Base-by-base conservation (phyloP, 148 eudicot genomes). In the Fallopia convolvulus region DNA sequence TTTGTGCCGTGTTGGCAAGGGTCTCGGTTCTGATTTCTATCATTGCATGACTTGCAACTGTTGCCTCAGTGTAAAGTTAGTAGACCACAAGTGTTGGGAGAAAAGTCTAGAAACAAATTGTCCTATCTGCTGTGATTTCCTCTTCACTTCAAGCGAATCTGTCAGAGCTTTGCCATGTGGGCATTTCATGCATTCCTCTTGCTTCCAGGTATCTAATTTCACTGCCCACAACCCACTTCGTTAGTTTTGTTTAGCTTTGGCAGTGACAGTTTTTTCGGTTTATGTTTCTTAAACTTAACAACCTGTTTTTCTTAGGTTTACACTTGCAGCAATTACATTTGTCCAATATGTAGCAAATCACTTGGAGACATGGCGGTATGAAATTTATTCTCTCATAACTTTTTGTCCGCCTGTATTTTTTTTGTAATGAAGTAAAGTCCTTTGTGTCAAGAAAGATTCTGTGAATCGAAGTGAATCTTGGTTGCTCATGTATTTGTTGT, bases 281-380 rank as follows among this genome's bases (percentile, higher is more conserved):
- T 47, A n/a, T n/a, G 32, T 14, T 9, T 30, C 26, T 41, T 5
- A 52, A 17, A 50, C 15, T 5, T 77, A 58, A 63, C 68, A 21
- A 23, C 70, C 70, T 79, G 52, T 13, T 78, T 70, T 53, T 46
- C 60, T 72, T 85, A 89, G 92, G 92, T 93, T 23, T 93, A 93
- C 85, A 86, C 98, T 48, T 87, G 97, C 84, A 93, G 92, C 78
- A 91, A 84, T 82, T 93, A 93, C 78, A 77, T 89, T 60, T 93
- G 98, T 82, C 98, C 98, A 65, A 90, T 93, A 44, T 93, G 98
- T 77, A 91, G 98, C 93, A 93, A 93, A 81, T 91, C 98, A 5
- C 80, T 93, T 80, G 98, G 98, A 74, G 98, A 93, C 78, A 93
- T 93, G 98, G 91, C 98, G 86, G 98, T 93, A 86, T 85, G 92